Percentiles rank a stretch among this genome's conserved stretches.
Evolutionary conservation across 495 filamentous ascomycete species (phyloP).

Genomic region (Annulohypoxylon nitens): DNA sequence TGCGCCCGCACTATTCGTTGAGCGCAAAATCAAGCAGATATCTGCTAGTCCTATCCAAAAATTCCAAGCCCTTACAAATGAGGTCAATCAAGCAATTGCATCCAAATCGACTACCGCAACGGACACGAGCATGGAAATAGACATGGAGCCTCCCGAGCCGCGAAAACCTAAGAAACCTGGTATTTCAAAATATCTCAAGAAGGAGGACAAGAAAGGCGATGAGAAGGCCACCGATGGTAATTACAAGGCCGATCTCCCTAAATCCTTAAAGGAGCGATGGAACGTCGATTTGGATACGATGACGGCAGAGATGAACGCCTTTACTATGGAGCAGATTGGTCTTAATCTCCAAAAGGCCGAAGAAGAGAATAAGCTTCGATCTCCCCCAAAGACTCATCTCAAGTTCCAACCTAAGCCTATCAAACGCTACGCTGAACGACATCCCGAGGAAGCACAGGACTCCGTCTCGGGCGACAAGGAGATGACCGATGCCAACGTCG

Average conservation of each 20-base stretch:
- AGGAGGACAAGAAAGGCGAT: constrained; percentile 12
- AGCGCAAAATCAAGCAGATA: constrained; percentile 57
- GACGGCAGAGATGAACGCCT: constrained; percentile 63
- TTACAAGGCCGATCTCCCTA: constrained; percentile 55
- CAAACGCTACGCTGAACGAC: constrained; percentile 62
- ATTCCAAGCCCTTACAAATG: constrained; percentile 35
- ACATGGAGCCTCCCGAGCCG: constrained; percentile 39
- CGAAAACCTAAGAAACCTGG: constrained; percentile 51
- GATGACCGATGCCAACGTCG: constrained; percentile 50
- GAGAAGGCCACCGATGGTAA: constrained; percentile 24
- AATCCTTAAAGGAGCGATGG: constrained; percentile 57
- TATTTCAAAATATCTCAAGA: constrained; percentile 40
- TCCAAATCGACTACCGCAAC: constrained; percentile 29
- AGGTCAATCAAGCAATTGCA: background rate
- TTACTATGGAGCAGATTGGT: constrained; percentile 63
- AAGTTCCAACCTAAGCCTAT: constrained; percentile 63
- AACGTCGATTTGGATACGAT: constrained; percentile 60
- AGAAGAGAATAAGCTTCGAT: constrained; percentile 46
- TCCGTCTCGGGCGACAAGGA: constrained; percentile 37
- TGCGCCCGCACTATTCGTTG: constrained; percentile 62
- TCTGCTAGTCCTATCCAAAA: constrained; percentile 40
- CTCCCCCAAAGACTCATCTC: constrained; percentile 26
- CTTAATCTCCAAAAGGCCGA: constrained; percentile 57
- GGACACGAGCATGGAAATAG: constrained; percentile 42
- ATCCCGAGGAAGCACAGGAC: constrained; percentile 53